phyloP scores from a whole-genome alignment of 2,329 filamentous ascomycete species.

The Zarea fungicola region DNA sequence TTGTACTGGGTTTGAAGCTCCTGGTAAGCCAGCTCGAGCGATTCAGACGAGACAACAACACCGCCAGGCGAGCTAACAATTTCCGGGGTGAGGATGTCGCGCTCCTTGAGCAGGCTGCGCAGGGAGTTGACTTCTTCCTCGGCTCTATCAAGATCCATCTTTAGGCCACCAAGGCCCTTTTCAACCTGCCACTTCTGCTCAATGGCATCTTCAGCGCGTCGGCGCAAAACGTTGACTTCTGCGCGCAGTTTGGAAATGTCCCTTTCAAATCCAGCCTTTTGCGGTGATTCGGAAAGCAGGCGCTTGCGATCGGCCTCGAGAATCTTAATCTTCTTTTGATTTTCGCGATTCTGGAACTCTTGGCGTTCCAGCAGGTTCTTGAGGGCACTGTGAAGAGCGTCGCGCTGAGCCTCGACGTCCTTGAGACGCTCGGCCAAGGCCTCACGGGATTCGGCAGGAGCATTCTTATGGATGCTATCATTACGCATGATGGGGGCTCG shows the following conservation, averaged over 20 bases:
- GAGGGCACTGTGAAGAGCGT: conserved; percentile 83
- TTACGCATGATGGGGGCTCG: conserved; percentile 51
- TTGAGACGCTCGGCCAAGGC: conserved; percentile 74
- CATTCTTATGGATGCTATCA: conserved; percentile 42
- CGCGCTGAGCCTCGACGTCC: conserved; percentile 88
- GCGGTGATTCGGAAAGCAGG: conserved; percentile 62
- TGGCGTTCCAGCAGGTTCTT: conserved; percentile 82
- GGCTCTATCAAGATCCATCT: conserved; percentile 94
- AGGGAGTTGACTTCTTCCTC: conserved; percentile 89
- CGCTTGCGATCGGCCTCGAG: conserved; percentile 75
- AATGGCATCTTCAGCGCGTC: conserved; percentile 85
- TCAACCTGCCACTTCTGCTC: conserved; percentile 96
- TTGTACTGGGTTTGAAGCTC: conserved; percentile 69
- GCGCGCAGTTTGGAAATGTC: conserved; percentile 75
- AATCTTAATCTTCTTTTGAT: conserved; percentile 70
- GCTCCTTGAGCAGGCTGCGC: conserved; percentile 69
- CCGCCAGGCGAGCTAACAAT: conserved; percentile 23
- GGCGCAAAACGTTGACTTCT: conserved; percentile 79
- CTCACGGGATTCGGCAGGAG: conserved; percentile 55
- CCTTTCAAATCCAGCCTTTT: conserved; percentile 73
- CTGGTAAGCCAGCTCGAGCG: conserved; percentile 67
- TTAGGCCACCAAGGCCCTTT: conserved; percentile 79
- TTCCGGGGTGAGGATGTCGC: conserved; percentile 69
- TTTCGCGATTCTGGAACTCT: conserved; percentile 76
- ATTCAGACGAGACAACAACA: conserved; percentile 55